A percentile compares a stretch with the other conserved stretches of the same genome.
Conservation (phyloP, 2,329 filamentous ascomycete genomes). For the Colletotrichum kahawae region DNA sequence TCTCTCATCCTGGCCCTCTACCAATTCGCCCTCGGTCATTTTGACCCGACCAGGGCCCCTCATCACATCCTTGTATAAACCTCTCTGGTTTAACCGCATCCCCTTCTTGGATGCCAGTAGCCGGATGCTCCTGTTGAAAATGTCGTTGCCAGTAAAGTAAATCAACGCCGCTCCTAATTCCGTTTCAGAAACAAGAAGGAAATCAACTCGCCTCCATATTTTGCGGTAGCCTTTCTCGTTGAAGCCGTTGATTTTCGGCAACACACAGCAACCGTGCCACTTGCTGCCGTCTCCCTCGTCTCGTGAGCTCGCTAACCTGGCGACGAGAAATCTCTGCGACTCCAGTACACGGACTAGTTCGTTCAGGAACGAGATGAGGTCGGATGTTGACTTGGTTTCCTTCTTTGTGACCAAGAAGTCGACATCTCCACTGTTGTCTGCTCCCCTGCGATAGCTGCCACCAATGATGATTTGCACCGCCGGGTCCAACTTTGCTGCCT, state of each 20-base stretch:
- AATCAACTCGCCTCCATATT: constrained; percentile 82
- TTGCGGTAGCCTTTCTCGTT: constrained; percentile 38
- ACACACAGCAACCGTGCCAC: constrained; percentile 85
- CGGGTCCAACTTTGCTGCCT: constrained; percentile 65
- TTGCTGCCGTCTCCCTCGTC: constrained; percentile 66
- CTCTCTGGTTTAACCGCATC: constrained; percentile 85
- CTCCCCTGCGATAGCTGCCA: constrained; percentile 85
- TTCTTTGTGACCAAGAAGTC: constrained; percentile 82
- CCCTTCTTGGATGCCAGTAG: constrained; percentile 79
- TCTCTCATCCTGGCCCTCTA: constrained; percentile 79
- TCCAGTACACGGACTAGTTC: constrained; percentile 68
- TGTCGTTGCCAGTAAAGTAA: constrained; percentile 96
- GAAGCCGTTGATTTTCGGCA: constrained; percentile 54
- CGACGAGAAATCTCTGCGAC: constrained; percentile 69
- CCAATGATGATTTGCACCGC: constrained; percentile 74
- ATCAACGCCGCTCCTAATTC: constrained; percentile 85
- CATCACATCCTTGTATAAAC: constrained; percentile 75
- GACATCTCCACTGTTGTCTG: constrained; percentile 77
- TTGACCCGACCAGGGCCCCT: constrained; percentile 62
- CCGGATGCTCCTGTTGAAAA: constrained; percentile 89
- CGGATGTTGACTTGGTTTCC: constrained; percentile 53
- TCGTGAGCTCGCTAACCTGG: constrained; percentile 64
- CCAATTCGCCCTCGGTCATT: constrained; percentile 68
- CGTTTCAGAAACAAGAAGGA: constrained; percentile 79
- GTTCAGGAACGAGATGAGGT: constrained; percentile 68